Evolutionary conservation across 371 early-diverging fungal genomes (phyloP).

Genomic region (Syncephalis fuscata): DNA sequence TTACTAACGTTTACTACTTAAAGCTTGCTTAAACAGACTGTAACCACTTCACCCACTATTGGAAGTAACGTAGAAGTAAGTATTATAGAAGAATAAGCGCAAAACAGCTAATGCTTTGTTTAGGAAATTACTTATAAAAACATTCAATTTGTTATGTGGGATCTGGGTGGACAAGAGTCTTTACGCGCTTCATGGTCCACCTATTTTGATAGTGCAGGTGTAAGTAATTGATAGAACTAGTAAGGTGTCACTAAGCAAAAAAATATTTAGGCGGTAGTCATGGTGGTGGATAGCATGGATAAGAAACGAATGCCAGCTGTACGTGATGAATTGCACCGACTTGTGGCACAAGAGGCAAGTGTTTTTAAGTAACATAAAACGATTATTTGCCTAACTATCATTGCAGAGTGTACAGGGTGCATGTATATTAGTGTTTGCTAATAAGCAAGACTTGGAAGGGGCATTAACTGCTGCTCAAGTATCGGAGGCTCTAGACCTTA

Average conservation of each 20-base stretch:
- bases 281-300: slow-evolving; percentile 63
- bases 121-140: slow-evolving; percentile 49
- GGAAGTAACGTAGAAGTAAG: slow-evolving; percentile 46
- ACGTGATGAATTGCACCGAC: slow-evolving; percentile 42
- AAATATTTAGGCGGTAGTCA: slow-evolving; percentile 36
- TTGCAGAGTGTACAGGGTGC: slow-evolving; percentile 36
- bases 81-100: no score
- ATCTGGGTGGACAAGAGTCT: slow-evolving; percentile 59
- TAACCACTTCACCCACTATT: slow-evolving; percentile 56
- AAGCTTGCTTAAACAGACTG: slow-evolving; percentile 49
- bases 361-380: not conserved
- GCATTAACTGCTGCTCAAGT: slow-evolving; percentile 46
- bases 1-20: not conserved
- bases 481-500: slow-evolving; percentile 41
- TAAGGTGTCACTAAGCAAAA: not conserved
- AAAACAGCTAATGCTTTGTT: not conserved
- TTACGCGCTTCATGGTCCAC: slow-evolving; percentile 52
- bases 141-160: slow-evolving; percentile 60
- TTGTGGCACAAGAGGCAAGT: slow-evolving; percentile 54
- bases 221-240: slow-evolving; percentile 8
- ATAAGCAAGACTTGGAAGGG: slow-evolving; percentile 55
- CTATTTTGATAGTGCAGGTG: slow-evolving; percentile 44
- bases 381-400: no score
- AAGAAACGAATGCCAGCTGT: slow-evolving; percentile 40
- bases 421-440: slow-evolving; percentile 46